These are phyloP conservation scores for Colletotrichum musae DNA, from an alignment of 2,329 filamentous ascomycete genomes.

Conservation along the genomic window DNA sequence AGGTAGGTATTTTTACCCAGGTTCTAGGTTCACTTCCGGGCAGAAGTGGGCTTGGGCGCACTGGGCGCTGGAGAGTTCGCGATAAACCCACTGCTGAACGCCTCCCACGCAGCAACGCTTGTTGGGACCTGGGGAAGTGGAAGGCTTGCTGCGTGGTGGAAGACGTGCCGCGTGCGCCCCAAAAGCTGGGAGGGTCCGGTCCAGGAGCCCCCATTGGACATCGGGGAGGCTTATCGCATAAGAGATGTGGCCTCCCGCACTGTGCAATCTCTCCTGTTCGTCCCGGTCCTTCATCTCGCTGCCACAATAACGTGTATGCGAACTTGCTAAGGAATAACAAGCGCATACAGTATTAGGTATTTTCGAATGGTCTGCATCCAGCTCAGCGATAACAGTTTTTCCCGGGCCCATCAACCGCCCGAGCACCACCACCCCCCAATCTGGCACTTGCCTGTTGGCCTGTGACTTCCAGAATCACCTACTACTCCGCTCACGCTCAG, in stretches of 20 bases:
- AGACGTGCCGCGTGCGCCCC: slow-evolving; percentile 22
- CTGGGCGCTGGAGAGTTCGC: slow-evolving; percentile 7
- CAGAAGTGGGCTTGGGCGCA: background rate
- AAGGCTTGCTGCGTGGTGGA: slow-evolving; percentile 24
- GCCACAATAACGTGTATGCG: background rate
- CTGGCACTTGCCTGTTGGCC: slow-evolving; percentile 37
- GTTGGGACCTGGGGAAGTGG: too few relatives aligned
- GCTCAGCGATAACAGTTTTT: slow-evolving; percentile 43
- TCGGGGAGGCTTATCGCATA: slow-evolving; percentile 39
- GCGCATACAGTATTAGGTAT: slow-evolving; percentile 22
- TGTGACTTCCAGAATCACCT: slow-evolving; percentile 39
- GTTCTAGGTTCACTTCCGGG: background rate
- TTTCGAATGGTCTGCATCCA: slow-evolving; percentile 2
- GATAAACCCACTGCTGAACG: background rate
- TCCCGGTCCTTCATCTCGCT: slow-evolving; percentile 17
- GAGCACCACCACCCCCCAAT: slow-evolving; percentile 25
- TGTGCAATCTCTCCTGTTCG: slow-evolving; percentile 32
- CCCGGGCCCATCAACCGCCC: slow-evolving; percentile 35
- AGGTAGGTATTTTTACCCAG: too few relatives aligned
- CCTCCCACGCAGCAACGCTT: background rate
- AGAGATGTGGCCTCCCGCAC: slow-evolving; percentile 28
- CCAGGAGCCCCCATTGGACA: slow-evolving; percentile 23
- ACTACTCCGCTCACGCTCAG: slow-evolving; percentile 24
- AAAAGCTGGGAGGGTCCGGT: slow-evolving; percentile 32
- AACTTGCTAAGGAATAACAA: slow-evolving; percentile 22